These are phyloP conservation scores for Pseudohyphozyma bogoriensis DNA, from an alignment of 768 basidiomycete species.

Conservation along the genomic window DNA sequence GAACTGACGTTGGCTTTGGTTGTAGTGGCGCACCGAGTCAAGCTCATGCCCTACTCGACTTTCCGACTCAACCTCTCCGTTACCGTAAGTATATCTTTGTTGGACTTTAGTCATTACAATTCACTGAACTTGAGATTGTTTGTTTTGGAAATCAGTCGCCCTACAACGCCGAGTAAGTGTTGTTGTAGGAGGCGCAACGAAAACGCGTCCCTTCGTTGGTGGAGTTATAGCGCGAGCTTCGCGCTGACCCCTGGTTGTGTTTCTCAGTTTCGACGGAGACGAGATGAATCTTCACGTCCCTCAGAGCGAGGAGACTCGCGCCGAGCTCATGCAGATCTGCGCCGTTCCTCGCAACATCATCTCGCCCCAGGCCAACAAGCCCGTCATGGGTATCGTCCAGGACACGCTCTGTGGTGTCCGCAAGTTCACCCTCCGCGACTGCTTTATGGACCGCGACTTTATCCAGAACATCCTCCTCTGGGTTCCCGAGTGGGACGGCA, in stretches of 20 bases:
- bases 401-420: constrained; percentile 96
- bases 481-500: constrained; percentile 96
- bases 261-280: constrained; percentile 73
- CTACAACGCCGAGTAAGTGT: constrained; percentile 73
- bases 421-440: constrained; percentile 91
- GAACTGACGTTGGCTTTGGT: background rate
- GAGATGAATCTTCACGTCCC: constrained; percentile 99
- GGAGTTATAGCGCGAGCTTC: too few species aligned
- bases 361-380: constrained; percentile 98
- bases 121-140: too few species aligned
- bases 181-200: background rate
- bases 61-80: constrained; percentile 97
- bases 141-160: too few species aligned
- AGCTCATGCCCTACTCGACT: constrained; percentile 95
- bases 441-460: constrained; percentile 87
- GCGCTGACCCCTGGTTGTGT: background rate
- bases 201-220: too few species aligned
- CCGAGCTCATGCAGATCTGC: constrained; percentile 93
- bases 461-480: constrained; percentile 97
- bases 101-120: constrained; percentile 33
- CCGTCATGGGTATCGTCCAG: constrained; percentile 76
- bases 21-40: constrained; percentile 81
- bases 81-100: constrained; percentile 47
- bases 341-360: constrained; percentile 99
- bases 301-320: constrained; percentile 95